Base-by-base conservation (phyloP, 1,139 yeast genomes). In the Casaregolazyma suthepensis region DNA sequence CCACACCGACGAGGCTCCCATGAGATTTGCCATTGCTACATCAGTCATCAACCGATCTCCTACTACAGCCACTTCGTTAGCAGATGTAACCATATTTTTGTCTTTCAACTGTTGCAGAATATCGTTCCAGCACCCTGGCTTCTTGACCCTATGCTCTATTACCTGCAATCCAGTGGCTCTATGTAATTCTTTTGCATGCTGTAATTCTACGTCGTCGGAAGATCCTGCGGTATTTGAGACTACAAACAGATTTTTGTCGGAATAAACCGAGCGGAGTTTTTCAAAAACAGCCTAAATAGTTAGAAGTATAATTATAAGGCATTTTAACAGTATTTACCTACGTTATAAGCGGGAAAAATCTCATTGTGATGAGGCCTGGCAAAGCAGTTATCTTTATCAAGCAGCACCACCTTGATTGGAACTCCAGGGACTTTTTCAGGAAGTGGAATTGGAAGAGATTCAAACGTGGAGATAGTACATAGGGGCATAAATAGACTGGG, bases 161-260 rank as follows among this genome's bases (percentile, higher is more conserved):
- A 93, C 97, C 1, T 80, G 74, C 1, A 89, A 87, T 0, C 96
- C 96, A 0, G 93, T 83, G 38, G 77, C 75, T 4, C 68, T 54
- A 66, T 89, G 96, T 26, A 91, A 69, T n/a, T 71, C 65, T 26
- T 64, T 54, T 0, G 97, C 97, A 63, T 86, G 86, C n/a, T 59
- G 57, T 59, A 81, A 78, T 48, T 74, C 76, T 1, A 61, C 63
- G 63, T 91, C 97, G 61, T 84, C 95, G 54, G 78, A 75, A 1
- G 97, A 87, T 0, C 99, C 99, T 0, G 98, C 96, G 0, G 96
- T 87, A 65, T 93, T 93, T 63, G 96, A 87, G 3, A 93, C 97
- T 42, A 93, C 86, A 37, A 90, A 72, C 20, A 91, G 66, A 26
- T 76, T 75, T n/a, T 81, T 83, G 42, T 76, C 81, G 0, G 95